Conservation (phyloP, 2,329 filamentous ascomycete genomes). For the Coniochaeta hoffmannii region DNA sequence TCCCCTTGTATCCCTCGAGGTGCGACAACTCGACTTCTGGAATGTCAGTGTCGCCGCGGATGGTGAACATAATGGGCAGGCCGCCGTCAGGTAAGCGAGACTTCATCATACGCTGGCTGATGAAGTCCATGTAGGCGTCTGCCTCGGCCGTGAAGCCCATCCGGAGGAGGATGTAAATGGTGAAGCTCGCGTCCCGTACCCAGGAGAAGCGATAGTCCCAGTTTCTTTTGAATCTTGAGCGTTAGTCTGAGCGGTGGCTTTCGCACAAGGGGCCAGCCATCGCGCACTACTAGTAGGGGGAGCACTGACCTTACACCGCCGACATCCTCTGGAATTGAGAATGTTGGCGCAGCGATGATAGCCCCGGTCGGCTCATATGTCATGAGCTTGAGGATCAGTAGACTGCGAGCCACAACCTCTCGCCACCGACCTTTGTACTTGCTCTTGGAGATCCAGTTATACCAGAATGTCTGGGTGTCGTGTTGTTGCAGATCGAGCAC, state of each 20-base stretch:
- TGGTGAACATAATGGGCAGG: conserved; percentile 76
- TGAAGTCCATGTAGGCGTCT: conserved; percentile 72
- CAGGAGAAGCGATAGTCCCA: conserved; percentile 74
- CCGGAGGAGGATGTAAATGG: conserved; percentile 68
- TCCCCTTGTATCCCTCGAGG: conserved; percentile 65
- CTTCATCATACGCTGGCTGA: conserved; percentile 61
- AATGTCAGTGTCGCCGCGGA: conserved; percentile 66
- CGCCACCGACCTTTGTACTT: conserved; percentile 66
- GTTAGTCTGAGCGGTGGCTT: not conserved
- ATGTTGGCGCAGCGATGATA: conserved; percentile 69
- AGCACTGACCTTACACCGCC: conserved; percentile 45
- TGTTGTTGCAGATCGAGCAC: conserved; percentile 57
- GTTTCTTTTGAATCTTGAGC: conserved; percentile 28
- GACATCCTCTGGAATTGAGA: conserved; percentile 68
- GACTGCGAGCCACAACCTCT: conserved; percentile 62
- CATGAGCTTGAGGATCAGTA: conserved; percentile 69
- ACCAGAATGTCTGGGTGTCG: conserved; percentile 66
- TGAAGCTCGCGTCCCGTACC: conserved; percentile 72
- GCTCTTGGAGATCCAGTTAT: conserved; percentile 63
- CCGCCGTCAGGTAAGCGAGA: conserved; percentile 53
- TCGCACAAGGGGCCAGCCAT: not conserved
- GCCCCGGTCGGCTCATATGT: conserved; percentile 74
- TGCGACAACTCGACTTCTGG: conserved; percentile 63
- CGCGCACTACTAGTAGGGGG: not conserved
- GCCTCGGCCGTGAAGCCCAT: conserved; percentile 71